Percentiles rank a stretch among this genome's conserved stretches.
Conservation (phyloP, 2,329 filamentous ascomycete species). For the Raffaelea albimanens region DNA sequence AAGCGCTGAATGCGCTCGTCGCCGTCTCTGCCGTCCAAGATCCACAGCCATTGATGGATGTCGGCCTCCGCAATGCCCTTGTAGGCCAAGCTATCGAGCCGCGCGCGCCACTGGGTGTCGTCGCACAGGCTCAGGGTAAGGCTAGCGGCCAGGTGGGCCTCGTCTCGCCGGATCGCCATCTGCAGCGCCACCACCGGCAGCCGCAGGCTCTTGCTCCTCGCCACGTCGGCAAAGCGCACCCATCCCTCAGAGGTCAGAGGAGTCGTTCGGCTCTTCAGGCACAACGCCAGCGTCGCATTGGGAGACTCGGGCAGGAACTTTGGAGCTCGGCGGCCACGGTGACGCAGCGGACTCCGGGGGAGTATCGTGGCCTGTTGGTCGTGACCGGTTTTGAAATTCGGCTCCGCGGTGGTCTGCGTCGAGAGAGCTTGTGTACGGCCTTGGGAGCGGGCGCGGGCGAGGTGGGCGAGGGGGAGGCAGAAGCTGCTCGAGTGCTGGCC, state of each 20-base stretch:
- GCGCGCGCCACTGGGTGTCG: constrained; percentile 20
- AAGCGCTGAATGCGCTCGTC: constrained; percentile 27
- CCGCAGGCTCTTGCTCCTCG: constrained; percentile 15
- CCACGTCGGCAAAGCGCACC: constrained; percentile 11
- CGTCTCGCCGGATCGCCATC: constrained; percentile 15
- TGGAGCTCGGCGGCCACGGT: constrained; percentile 1
- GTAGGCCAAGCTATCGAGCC: constrained; percentile 19
- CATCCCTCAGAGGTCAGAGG: constrained; percentile 11
- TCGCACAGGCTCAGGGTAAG: constrained; percentile 14
- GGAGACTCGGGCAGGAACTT: constrained; percentile 13
- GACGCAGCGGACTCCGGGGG: too few relatives aligned
- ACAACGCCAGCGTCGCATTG: constrained; percentile 10
- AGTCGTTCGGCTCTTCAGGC: constrained; percentile 6
- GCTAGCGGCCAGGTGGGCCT: constrained; percentile 12
- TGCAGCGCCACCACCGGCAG: constrained; percentile 18
- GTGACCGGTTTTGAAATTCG: too few relatives aligned
- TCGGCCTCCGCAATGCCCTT: constrained; percentile 24
- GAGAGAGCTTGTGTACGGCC: neutral
- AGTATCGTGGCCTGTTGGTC: too few relatives aligned
- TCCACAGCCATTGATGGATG: constrained; percentile 31
- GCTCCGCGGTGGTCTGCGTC: neutral
- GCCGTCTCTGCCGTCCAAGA: constrained; percentile 23
- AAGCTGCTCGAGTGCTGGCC: neutral
- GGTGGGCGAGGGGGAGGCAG: neutral
- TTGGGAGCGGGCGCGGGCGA: neutral